phyloP scores from a whole-genome alignment of 2,329 filamentous ascomycete genomes.

The Esteya vermicola region DNA sequence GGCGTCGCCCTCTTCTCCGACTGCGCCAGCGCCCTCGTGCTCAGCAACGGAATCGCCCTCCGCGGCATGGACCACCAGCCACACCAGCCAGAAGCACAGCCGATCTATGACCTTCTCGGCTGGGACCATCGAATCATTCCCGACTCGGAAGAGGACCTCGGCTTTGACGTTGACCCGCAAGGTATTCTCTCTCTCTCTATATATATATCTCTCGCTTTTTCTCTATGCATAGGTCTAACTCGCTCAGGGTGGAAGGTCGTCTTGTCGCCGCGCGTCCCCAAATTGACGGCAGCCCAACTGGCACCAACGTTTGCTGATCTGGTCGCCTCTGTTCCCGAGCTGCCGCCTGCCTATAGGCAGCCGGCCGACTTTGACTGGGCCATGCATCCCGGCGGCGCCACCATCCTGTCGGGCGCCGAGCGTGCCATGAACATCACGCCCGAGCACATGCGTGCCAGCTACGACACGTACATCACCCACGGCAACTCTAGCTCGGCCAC shows the following conservation, averaged over 20 bases:
- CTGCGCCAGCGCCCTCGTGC: slow-evolving; percentile 49
- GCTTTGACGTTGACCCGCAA: slow-evolving; percentile 49
- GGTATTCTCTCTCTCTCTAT: slow-evolving; percentile 22
- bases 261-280: slow-evolving; percentile 45
- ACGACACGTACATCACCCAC: slow-evolving; percentile 52
- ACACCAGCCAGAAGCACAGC: too few relatives aligned
- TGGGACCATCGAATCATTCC: slow-evolving; percentile 52
- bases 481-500: slow-evolving; percentile 59
- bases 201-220: too few relatives aligned
- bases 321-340: slow-evolving; percentile 26
- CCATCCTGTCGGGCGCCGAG: slow-evolving; percentile 51
- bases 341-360: slow-evolving; percentile 28
- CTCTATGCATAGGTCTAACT: background rate
- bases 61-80: too few relatives aligned
- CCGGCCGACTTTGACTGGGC: slow-evolving; percentile 57
- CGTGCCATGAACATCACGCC: slow-evolving; percentile 39
- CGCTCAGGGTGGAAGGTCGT: slow-evolving; percentile 49
- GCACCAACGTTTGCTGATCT: slow-evolving; percentile 40
- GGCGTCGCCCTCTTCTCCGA: slow-evolving; percentile 56
- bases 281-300: slow-evolving; percentile 36
- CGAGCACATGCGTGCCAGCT: slow-evolving; percentile 55
- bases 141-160: slow-evolving; percentile 46
- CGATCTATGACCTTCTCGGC: slow-evolving; percentile 46
- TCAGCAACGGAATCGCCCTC: slow-evolving; percentile 47
- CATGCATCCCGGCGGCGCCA: slow-evolving; percentile 54